phyloP scores from a whole-genome alignment of 352 stramenopile genomes.

The Phytophthora uliginosa region DNA sequence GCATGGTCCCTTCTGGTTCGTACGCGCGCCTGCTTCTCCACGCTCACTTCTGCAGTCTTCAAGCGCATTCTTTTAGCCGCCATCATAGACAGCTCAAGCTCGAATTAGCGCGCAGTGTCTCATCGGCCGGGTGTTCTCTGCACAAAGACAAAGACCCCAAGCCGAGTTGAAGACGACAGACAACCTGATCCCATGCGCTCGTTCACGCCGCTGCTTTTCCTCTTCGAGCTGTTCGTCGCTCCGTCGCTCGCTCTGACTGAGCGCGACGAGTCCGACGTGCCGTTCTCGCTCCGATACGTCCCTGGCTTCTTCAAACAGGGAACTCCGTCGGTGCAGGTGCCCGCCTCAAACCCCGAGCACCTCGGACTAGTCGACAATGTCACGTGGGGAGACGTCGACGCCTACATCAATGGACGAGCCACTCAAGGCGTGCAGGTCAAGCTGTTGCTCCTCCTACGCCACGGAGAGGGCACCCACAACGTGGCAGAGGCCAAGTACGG shows the following conservation, averaged over 20 bases:
- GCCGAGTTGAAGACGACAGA: neutral
- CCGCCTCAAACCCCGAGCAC: conserved; percentile 20
- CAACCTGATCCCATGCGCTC: conserved; percentile 11
- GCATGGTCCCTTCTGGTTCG: too few species aligned
- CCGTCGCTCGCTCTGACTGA: neutral
- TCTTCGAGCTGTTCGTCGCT: conserved; percentile 3
- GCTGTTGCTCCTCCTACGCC: conserved; percentile 39
- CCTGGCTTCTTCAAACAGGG: conserved; percentile 49
- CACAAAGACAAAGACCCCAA: conserved; percentile 10
- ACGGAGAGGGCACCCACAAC: conserved; percentile 38
- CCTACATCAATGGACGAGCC: conserved; percentile 28
- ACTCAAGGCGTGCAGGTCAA: conserved; percentile 31
- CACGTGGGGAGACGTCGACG: conserved; percentile 42
- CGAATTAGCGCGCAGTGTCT: neutral
- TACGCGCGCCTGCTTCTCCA: too few species aligned
- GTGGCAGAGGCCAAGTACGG: conserved; percentile 37
- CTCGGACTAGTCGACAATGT: conserved; percentile 39
- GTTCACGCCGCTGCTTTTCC: neutral
- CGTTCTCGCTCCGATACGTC: conserved; percentile 43
- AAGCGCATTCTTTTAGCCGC: neutral
- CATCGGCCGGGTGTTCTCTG: neutral
- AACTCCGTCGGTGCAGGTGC: conserved; percentile 12
- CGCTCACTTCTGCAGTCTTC: too few species aligned
- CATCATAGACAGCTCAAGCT: neutral
- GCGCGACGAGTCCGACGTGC: conserved; percentile 10